Conservation (phyloP, 1,284 basidiomycete genomes). For the Takashimella koratensis region DNA sequence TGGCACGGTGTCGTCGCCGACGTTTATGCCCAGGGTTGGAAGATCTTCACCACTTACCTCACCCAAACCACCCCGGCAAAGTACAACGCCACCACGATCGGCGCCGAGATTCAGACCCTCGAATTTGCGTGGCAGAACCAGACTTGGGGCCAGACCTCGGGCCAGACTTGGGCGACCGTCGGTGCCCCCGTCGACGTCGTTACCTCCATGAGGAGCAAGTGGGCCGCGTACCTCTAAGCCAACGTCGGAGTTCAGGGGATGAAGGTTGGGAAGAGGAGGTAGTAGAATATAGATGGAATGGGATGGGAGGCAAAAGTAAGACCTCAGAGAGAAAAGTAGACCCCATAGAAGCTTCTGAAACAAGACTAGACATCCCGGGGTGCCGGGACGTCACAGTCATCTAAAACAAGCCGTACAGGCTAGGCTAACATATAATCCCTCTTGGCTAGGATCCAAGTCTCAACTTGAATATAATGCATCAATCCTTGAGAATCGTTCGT, state of each 20-base stretch:
- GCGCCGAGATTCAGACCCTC: constrained; percentile 43
- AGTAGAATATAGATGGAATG: too few relatives aligned
- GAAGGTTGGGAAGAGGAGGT: neutral
- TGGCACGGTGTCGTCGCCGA: constrained; percentile 51
- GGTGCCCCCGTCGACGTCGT: constrained; percentile 1
- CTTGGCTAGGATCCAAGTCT: too few relatives aligned
- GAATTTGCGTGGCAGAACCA: constrained; percentile 43
- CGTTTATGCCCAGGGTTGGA: constrained; percentile 50
- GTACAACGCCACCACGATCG: neutral
- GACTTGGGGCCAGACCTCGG: constrained; percentile 29
- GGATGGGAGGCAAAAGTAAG: too few relatives aligned
- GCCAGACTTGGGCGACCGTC: constrained; percentile 25
- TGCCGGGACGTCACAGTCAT: too few relatives aligned
- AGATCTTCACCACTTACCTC: constrained; percentile 44
- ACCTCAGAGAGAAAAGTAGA: too few relatives aligned
- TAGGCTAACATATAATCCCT: too few relatives aligned
- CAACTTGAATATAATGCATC: too few relatives aligned
- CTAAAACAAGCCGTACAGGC: too few relatives aligned
- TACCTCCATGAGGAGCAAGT: constrained; percentile 5
- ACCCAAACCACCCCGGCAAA: neutral
- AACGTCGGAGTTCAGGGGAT: too few relatives aligned
- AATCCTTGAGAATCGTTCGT: too few relatives aligned
- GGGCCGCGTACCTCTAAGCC: neutral
- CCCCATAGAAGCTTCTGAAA: too few relatives aligned
- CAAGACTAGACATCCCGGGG: too few relatives aligned